These are phyloP conservation scores for Globisporangium emineosum DNA, from an alignment of 352 stramenopile genomes.

Conservation along the genomic window DNA sequence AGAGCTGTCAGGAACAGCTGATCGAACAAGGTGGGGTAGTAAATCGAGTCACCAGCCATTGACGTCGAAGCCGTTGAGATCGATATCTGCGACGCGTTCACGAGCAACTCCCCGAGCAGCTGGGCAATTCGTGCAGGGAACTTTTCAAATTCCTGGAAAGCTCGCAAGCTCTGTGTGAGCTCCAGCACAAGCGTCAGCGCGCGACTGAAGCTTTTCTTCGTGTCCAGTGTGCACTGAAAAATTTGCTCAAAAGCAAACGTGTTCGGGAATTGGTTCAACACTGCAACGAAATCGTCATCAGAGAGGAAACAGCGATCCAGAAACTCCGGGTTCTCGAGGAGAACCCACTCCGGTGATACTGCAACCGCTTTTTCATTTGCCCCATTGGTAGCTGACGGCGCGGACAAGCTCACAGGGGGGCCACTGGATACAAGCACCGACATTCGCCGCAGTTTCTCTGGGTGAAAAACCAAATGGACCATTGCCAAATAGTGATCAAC, in stretches of 20 bases:
- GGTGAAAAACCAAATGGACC: slow-evolving; percentile 85
- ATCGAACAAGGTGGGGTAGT: slow-evolving; percentile 81
- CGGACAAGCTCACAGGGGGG: slow-evolving; percentile 22
- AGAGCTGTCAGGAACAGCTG: slow-evolving; percentile 83
- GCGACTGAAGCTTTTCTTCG: slow-evolving; percentile 78
- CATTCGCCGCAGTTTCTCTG: slow-evolving; percentile 71
- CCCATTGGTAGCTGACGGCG: slow-evolving; percentile 25
- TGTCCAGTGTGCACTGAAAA: slow-evolving; percentile 61
- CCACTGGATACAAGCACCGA: slow-evolving; percentile 71
- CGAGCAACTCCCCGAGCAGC: slow-evolving; percentile 59
- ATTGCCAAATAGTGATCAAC: slow-evolving; percentile 86
- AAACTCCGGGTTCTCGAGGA: slow-evolving; percentile 81
- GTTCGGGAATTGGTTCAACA: slow-evolving; percentile 86
- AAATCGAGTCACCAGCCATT: slow-evolving; percentile 28
- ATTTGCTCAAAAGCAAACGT: slow-evolving; percentile 78
- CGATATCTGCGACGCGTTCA: slow-evolving; percentile 52
- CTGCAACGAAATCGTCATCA: slow-evolving; percentile 80
- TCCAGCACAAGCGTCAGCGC: slow-evolving; percentile 72
- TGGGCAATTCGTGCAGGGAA: slow-evolving; percentile 67
- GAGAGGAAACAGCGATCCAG: slow-evolving; percentile 79
- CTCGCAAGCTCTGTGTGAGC: slow-evolving; percentile 60
- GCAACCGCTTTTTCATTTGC: slow-evolving; percentile 18
- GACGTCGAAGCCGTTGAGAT: slow-evolving; percentile 33
- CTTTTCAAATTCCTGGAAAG: slow-evolving; percentile 84
- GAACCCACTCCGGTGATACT: slow-evolving; percentile 73